Evolutionary conservation across 192 early-diverging fungal genomes (phyloP), one percentile per base, ranked within the genome.

Genomic region (Coemansia sp.): DNA sequence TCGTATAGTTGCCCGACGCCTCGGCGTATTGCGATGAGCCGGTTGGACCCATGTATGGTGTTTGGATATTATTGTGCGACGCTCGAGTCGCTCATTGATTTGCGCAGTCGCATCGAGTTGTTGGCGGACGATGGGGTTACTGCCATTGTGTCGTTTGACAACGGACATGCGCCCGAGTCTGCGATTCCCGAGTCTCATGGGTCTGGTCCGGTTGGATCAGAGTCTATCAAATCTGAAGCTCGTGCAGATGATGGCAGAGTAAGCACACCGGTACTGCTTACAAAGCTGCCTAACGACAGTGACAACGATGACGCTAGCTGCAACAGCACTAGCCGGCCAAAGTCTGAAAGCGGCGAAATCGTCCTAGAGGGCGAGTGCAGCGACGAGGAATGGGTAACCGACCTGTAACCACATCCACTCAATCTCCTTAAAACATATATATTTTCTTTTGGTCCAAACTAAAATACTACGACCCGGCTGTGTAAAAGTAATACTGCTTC

Each of bases 21-120:
- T 1, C 84, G 88, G 12, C 89, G 88, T 56, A 83, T 96, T 21
- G 71, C 88, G 14, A 84, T 99, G 25, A 81, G 76, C 15, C 74
- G 87, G 12, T 68, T 99, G 49, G 97, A 99, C 70, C 97, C 97
- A 1, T 95, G 92, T 2, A 90, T 99, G 87, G 84, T 96, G 3
- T 74, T 96, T 64, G 95, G 94, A 2, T 99, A 96, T 67, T 95
- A 80, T 42, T 80, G 77, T 25, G 61, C 61, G 5, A 56, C 67
- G 18, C 63, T 70, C 1, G 72, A 67, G 31, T 50, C 72, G 18
- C 58, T 80, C 7, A 46, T 74, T 25, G 77, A 80, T 37, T 57
- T 80, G 48, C 73, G 77, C 40, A 70, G 68, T 51, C 67, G 73
- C 15, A 65, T 80, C 10, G 72, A 74, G 21, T 49, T 80, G 40